Base-by-base conservation (phyloP, 805 yeast species). In the Wickerhamiella galacta region DNA sequence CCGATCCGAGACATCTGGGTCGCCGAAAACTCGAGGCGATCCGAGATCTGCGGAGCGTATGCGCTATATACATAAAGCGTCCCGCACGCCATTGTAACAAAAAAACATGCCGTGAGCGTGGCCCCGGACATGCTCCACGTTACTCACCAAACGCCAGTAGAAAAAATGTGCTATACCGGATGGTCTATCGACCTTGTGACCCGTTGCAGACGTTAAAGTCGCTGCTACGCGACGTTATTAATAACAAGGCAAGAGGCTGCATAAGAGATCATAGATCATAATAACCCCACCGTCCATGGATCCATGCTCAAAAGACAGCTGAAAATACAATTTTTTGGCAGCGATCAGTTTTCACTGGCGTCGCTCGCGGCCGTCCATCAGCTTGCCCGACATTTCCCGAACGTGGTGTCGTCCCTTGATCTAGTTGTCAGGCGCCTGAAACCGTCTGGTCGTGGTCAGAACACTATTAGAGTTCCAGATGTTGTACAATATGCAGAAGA, bases 21-120 rank as follows among this genome's bases (percentile, higher is more conserved):
- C 2, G 79, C 81, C 1, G 69, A 49, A 43, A 79, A 69, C 15
- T 56, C 54, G 33, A 79, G 61, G 32, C 61, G 60, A 19, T 52
- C 52, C 1, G 83, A 79, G 34, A 77, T 60, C 49, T 79, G 90
- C 0, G 92, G 87, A 24, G 82, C 75, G 50, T 71, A 79, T 1
- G 81, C 79, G 6, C 80, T 72, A 53, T 72, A 79, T 29, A 78
- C 57, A 52, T 79, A 79, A 45, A 76, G 57, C 2, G 90, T 79
- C 1, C 92, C 92, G 30, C 51, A 46, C 20, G 44, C 49, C 30
- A 47, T 36, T 4, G 51, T 40, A n/a, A 44, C 43, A 7, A 40
- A 38, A 28, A 47, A 47, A 38, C 50, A 46, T 11, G 51, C 25
- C 12, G 41, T 35, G 20, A 47, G 37, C n/a, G 36, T 33, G 2